Evolutionary conservation across 306 rosid species (phyloP).

Genomic region (Dryas drummondii): DNA sequence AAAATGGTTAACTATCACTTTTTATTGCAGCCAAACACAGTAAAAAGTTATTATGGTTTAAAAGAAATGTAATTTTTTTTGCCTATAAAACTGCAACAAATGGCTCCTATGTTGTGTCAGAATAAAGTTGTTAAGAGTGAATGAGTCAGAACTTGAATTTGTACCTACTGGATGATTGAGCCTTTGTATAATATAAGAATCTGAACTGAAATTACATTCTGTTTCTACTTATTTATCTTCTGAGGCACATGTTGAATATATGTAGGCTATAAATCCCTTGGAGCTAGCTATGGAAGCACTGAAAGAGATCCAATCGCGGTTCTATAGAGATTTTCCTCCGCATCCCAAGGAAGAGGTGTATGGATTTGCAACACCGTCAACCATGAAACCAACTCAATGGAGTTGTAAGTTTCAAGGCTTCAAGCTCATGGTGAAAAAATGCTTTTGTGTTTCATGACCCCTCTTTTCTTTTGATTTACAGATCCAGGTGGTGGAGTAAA

Average conservation of each 20-base stretch:
- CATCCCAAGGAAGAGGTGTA: constrained; percentile 80
- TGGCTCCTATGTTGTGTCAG: neutral
- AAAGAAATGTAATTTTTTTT: neutral
- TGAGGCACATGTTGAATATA: constrained; percentile 22
- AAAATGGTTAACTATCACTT: neutral
- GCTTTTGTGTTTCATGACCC: constrained; percentile 11
- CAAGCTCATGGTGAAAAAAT: constrained; percentile 5
- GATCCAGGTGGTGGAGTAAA: constrained; percentile 98
- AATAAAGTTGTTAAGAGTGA: neutral
- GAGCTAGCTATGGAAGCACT: constrained; percentile 92
- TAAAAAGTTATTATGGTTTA: neutral
- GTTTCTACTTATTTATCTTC: constrained; percentile 19
- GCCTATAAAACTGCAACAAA: neutral
- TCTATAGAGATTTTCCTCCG: constrained; percentile 88
- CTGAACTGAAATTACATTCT: constrained; percentile 1
- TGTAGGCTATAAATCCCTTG: constrained; percentile 84
- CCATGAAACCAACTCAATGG: constrained; percentile 99
- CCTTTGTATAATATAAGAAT: neutral
- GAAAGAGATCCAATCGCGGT: constrained; percentile 71
- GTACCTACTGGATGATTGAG: neutral
- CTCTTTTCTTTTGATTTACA: constrained; percentile 24
- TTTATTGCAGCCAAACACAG: neutral
- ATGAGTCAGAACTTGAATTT: neutral
- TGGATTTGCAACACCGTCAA: constrained; percentile 91
- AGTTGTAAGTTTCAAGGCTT: constrained; percentile 56